Evolutionary conservation across 2,329 filamentous ascomycete genomes (phyloP).

Genomic region (Diplodia seriata): DNA sequence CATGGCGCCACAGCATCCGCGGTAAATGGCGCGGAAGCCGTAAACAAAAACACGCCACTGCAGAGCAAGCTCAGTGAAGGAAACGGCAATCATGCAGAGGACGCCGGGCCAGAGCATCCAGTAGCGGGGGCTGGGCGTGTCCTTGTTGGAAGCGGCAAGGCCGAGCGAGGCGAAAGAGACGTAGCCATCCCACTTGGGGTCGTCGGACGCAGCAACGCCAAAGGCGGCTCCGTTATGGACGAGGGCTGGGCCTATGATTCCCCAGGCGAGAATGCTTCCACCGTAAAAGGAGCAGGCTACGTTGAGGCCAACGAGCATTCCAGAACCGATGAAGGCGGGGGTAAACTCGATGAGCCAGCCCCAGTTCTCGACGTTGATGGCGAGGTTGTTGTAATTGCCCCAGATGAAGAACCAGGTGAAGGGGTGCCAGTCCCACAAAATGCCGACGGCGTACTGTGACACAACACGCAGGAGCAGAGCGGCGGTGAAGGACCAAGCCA

Average conservation of each 20-base stretch:
- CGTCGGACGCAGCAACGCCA: constrained; percentile 47
- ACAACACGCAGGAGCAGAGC: constrained; percentile 63
- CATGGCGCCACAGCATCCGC: constrained; percentile 53
- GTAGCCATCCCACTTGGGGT: constrained; percentile 55
- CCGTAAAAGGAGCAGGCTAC: constrained; percentile 64
- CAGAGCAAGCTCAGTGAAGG: constrained; percentile 55
- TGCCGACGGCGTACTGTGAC: constrained; percentile 65
- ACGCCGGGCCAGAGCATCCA: constrained; percentile 63
- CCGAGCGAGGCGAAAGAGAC: constrained; percentile 51
- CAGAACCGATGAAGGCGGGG: constrained; percentile 64
- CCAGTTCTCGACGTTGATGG: constrained; percentile 65
- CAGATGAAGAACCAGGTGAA: constrained; percentile 64
- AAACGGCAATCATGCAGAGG: constrained; percentile 58
- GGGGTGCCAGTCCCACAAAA: constrained; percentile 66
- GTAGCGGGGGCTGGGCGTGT: constrained; percentile 57
- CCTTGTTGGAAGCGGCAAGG: constrained; percentile 47
- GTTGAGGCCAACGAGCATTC: constrained; percentile 59
- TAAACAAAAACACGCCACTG: constrained; percentile 56
- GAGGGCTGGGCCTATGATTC: constrained; percentile 63
- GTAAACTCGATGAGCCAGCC: constrained; percentile 67
- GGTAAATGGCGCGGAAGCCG: constrained; percentile 59
- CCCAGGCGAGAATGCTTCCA: constrained; percentile 64
- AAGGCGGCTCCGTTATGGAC: constrained; percentile 60
- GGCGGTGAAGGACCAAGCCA: constrained; percentile 58
- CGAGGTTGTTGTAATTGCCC: constrained; percentile 58